phyloP scores from a whole-genome alignment of 2,329 filamentous ascomycete species.

The Penicillium sp. region DNA sequence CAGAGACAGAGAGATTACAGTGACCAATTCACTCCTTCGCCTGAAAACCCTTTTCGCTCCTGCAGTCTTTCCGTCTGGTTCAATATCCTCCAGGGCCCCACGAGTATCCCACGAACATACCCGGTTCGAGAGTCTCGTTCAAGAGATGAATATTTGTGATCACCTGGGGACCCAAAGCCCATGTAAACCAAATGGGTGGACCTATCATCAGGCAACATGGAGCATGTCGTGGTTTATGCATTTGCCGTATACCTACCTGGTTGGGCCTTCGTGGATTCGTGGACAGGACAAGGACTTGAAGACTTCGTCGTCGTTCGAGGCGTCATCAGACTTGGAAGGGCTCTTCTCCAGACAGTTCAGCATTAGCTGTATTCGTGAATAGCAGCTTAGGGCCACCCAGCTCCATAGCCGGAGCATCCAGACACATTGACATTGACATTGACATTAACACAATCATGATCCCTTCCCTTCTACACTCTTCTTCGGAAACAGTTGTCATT shows the following conservation, averaged over 20 bases:
- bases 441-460: not conserved
- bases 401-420: conserved; percentile 19
- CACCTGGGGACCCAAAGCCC: conserved; percentile 15
- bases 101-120: conserved; percentile 9
- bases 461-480: not conserved
- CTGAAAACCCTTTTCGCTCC: conserved; percentile 35
- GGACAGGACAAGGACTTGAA: not conserved
- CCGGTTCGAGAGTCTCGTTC: not conserved
- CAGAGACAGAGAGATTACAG: conserved; percentile 32
- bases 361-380: conserved; percentile 28
- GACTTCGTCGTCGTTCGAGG: not conserved
- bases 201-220: conserved; percentile 7
- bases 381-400: conserved; percentile 27
- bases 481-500: not conserved
- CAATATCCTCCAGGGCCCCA: conserved; percentile 23
- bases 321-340: not conserved
- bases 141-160: conserved; percentile 4
- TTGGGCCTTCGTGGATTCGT: not conserved
- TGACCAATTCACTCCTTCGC: conserved; percentile 45
- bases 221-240: not conserved
- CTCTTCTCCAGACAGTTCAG: conserved; percentile 8
- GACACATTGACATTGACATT: not conserved
- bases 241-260: conserved; percentile 4
- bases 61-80: conserved; percentile 31
- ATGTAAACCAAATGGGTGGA: conserved; percentile 28